Conservation (phyloP, 225 moss, liverwort and hornwort genomes). For the Polytrichum commune region DNA sequence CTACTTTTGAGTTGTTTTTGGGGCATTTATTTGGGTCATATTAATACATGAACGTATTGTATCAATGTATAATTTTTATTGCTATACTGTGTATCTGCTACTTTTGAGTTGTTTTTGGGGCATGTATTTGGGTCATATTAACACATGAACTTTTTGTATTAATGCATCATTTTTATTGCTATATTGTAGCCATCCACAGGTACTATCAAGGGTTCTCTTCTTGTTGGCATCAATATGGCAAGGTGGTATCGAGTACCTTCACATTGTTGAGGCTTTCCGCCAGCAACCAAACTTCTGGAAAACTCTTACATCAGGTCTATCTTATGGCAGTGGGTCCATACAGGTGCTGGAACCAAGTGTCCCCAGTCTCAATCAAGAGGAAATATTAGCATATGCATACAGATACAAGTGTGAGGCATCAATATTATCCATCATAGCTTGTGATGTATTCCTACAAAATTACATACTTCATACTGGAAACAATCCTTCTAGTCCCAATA, state of each 20-base stretch:
- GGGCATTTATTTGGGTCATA: too few relatives aligned
- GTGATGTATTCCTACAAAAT: constrained; percentile 84
- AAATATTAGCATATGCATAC: constrained; percentile 61
- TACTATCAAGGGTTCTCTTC: constrained; percentile 74
- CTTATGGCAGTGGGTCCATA: constrained; percentile 43
- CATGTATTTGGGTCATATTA: too few relatives aligned
- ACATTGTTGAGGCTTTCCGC: constrained; percentile 69
- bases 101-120: not conserved
- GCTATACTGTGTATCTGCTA: constrained; percentile 18
- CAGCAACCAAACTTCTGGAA: constrained; percentile 74
- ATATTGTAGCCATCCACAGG: constrained; percentile 63
- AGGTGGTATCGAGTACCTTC: constrained; percentile 83
- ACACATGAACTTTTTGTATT: too few relatives aligned
- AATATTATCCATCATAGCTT: constrained; percentile 83
- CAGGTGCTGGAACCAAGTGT: constrained; percentile 38
- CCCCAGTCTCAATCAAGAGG: constrained; percentile 50
- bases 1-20: not conserved
- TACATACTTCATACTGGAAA: constrained; percentile 59
- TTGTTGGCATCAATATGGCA: constrained; percentile 87
- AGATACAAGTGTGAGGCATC: constrained; percentile 85
- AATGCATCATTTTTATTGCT: constrained; percentile 4
- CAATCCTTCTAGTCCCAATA: constrained; percentile 24
- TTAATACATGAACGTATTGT: too few relatives aligned
- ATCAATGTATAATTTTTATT: not conserved
- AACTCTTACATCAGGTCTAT: constrained; percentile 60